Conservation (phyloP, 2,329 filamentous ascomycete species). For the Verticillium albo-atrum region DNA sequence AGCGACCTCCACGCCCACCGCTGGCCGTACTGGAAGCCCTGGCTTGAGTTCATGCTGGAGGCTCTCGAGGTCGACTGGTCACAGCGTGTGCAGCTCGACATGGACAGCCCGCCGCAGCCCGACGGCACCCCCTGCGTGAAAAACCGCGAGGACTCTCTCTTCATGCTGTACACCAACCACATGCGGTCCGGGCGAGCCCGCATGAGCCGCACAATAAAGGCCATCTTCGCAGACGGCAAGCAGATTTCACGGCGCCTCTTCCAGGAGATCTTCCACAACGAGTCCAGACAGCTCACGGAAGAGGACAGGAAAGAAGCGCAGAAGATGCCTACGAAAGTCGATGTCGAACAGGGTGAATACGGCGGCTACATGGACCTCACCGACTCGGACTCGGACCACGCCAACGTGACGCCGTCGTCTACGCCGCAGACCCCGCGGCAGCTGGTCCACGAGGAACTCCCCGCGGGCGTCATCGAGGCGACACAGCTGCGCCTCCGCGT, state of each 20-base stretch:
- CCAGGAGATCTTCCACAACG: constrained; percentile 63
- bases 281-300: constrained; percentile 44
- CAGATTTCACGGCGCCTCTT: constrained; percentile 50
- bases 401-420: constrained; percentile 9
- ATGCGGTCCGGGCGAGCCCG: constrained; percentile 38
- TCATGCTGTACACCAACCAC: constrained; percentile 55
- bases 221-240: constrained; percentile 63
- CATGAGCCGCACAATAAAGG: constrained; percentile 55
- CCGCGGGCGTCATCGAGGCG: constrained; percentile 44
- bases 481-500: constrained; percentile 59
- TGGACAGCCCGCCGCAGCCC: constrained; percentile 18
- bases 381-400: constrained; percentile 10
- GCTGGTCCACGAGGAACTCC: constrained; percentile 24
- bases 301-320: constrained; percentile 41
- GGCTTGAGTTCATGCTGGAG: constrained; percentile 76
- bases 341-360: constrained; percentile 56
- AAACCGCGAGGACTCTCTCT: constrained; percentile 48
- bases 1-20: constrained; percentile 66
- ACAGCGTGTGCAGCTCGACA: constrained; percentile 48
- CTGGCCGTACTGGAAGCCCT: constrained; percentile 78
- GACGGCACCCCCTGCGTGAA: constrained; percentile 16
- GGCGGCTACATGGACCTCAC: constrained; percentile 44
- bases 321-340: constrained; percentile 36
- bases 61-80: constrained; percentile 69
- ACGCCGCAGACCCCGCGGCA: constrained; percentile 9